Base-by-base conservation (phyloP, 202 grass and related monocot genomes). In the Zoysia matrella region DNA sequence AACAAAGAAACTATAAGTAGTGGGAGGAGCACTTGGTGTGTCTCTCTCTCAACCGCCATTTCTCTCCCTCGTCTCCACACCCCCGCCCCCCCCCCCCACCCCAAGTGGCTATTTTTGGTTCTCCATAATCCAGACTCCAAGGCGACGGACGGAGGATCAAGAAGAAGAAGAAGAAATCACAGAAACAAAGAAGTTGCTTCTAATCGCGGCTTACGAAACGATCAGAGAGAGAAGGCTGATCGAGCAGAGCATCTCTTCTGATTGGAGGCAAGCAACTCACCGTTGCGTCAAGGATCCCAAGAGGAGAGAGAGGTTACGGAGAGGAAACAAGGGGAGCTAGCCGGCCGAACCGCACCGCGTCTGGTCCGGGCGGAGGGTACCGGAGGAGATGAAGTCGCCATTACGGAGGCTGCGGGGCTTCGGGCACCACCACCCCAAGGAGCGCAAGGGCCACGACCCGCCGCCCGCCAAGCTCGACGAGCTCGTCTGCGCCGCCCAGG, bases 381-480 rank as follows among this genome's bases (percentile, higher is more conserved):
- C 66, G 75, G 77, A 81, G 85, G 30, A 36, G 30, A 96, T 96
- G 93, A 96, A 96, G 73, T 96, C 93, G 51, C 90, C 93, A 56
- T 84, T 95, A 86, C 82, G 70, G 78, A 92, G 86, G 80, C 64
- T 96, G 61, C 79, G 82, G 79, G 90, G 68, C 61, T 96, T 96
- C 67, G 86, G 85, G 54, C 76, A 90, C 63, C 80, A 78, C 71
- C 63, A 95, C 12, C 82, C 67, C 36, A 68, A 62, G 84, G 88
- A 88, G 79, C 72, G 74, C 50, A 87, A 76, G 80, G 73, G 64
- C 16, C 72, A 83, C 55, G 80, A 68, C 8, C 75, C 74, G 52
- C 76, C 80, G 52, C 88, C 88, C 6, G 74, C 90, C 16, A 91
- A 87, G 90, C 83, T 91, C 76, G 93, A 92, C 86, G 93, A 92